phyloP scores from a whole-genome alignment of 768 basidiomycete species.

The Xerocomellus dryophilus region DNA sequence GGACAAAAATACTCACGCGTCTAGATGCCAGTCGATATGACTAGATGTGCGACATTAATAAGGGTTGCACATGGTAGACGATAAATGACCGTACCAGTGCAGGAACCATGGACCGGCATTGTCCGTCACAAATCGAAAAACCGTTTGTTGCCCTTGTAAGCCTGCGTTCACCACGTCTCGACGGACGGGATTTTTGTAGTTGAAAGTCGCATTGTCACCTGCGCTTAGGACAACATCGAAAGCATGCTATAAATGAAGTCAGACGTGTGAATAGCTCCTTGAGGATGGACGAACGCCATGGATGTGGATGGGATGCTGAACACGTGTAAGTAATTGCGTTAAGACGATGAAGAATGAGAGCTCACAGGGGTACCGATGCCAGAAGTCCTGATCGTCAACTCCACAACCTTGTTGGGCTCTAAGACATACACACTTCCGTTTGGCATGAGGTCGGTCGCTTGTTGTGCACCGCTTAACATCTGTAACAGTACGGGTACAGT shows the following conservation, averaged over 20 bases:
- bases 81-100: slow-evolving; percentile 31
- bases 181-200: slow-evolving; percentile 38
- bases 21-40: slow-evolving; percentile 31
- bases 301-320: slow-evolving; percentile 30
- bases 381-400: slow-evolving; percentile 16
- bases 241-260: slow-evolving; percentile 26
- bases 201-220: slow-evolving; percentile 19
- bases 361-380: slow-evolving; percentile 25
- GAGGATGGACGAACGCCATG: slow-evolving; percentile 23
- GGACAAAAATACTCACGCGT: slow-evolving; percentile 13
- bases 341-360: not conserved
- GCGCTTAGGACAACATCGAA: slow-evolving; percentile 37
- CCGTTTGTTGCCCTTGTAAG: slow-evolving; percentile 39
- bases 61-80: not conserved
- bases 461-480: slow-evolving; percentile 40
- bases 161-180: slow-evolving; percentile 31
- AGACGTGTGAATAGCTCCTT: not conserved
- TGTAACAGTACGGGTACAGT: slow-evolving; percentile 43
- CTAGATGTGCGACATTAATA: slow-evolving; percentile 11
- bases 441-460: slow-evolving; percentile 29
- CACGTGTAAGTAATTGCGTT: not conserved
- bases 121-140: slow-evolving; percentile 57
- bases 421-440: slow-evolving; percentile 23
- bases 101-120: slow-evolving; percentile 61
- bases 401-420: slow-evolving; percentile 29